These are phyloP conservation scores for Claviceps sp. DNA, from an alignment of 2,329 filamentous ascomycete species.

Conservation along the genomic window DNA sequence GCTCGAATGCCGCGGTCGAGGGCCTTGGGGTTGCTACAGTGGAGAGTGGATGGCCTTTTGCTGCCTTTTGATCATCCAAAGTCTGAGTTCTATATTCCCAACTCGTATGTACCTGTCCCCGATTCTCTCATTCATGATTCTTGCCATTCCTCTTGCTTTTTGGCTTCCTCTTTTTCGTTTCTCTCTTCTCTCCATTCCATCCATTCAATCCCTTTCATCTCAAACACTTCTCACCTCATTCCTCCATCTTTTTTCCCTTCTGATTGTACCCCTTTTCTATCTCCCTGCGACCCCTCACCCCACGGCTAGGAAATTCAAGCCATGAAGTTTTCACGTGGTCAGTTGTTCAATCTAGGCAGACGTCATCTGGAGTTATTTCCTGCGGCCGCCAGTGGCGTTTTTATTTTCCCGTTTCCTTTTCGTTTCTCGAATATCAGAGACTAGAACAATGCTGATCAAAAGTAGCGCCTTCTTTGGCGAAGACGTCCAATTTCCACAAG, in stretches of 20 bases:
- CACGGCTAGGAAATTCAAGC: too few relatives aligned
- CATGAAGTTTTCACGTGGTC: too few relatives aligned
- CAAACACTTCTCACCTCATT: too few relatives aligned
- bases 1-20: constrained; percentile 11
- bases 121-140: not conserved
- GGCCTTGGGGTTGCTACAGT: constrained; percentile 7
- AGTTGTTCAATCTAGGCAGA: too few relatives aligned
- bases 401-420: too few relatives aligned
- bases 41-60: constrained; percentile 13
- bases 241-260: not conserved
- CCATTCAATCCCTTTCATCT: too few relatives aligned
- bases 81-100: constrained; percentile 6
- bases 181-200: too few relatives aligned
- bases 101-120: constrained; percentile 10
- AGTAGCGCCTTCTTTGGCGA: constrained; percentile 2
- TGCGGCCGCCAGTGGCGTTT: too few relatives aligned
- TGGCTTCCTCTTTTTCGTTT: not conserved
- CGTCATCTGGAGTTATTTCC: too few relatives aligned
- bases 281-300: too few relatives aligned
- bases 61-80: constrained; percentile 12
- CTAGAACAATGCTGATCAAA: not conserved
- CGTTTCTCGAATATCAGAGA: too few relatives aligned
- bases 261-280: too few relatives aligned
- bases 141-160: not conserved
- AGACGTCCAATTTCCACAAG: not conserved